These are phyloP conservation scores for Linaria vulgaris DNA, from an alignment of 257 asterid genomes.

Conservation along the genomic window DNA sequence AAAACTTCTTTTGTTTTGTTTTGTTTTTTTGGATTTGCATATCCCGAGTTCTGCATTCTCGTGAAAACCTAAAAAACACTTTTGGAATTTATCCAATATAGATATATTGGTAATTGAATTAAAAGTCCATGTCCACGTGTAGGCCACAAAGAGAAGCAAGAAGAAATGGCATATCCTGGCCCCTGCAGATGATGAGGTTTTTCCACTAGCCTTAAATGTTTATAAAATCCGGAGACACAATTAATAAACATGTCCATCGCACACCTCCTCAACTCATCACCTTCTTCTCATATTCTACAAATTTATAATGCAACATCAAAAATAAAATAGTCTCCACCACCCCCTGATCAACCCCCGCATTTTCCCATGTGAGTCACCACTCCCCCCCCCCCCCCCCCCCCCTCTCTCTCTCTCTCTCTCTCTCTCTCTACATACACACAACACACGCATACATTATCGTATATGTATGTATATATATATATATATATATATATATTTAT, in stretches of 20 bases:
- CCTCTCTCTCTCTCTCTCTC: not conserved
- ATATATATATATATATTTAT: too few species aligned
- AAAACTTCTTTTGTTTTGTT: too few species aligned
- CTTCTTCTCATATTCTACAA: too few species aligned
- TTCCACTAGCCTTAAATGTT: conserved; percentile 6
- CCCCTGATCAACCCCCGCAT: conserved; percentile 15
- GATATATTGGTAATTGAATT: too few species aligned
- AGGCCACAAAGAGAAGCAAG: conserved; percentile 1
- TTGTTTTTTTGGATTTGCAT: too few species aligned
- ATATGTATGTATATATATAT: too few species aligned
- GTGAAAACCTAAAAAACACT: too few species aligned
- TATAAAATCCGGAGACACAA: conserved; percentile 25
- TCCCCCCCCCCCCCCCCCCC: too few species aligned
- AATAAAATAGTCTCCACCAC: not conserved
- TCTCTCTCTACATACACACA: not conserved
- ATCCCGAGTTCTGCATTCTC: too few species aligned
- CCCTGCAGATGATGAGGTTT: not conserved
- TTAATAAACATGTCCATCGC: conserved; percentile 31
- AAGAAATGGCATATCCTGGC: not conserved
- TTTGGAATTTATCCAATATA: not conserved
- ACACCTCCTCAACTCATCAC: not conserved
- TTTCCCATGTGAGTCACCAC: conserved; percentile 23
- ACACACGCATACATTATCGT: too few species aligned
- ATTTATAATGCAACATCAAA: not conserved
- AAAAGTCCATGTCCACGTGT: conserved; percentile 14